Evolutionary conservation across 139 green algal genomes (phyloP).

Genomic region (Chlamydomonas applanata): DNA sequence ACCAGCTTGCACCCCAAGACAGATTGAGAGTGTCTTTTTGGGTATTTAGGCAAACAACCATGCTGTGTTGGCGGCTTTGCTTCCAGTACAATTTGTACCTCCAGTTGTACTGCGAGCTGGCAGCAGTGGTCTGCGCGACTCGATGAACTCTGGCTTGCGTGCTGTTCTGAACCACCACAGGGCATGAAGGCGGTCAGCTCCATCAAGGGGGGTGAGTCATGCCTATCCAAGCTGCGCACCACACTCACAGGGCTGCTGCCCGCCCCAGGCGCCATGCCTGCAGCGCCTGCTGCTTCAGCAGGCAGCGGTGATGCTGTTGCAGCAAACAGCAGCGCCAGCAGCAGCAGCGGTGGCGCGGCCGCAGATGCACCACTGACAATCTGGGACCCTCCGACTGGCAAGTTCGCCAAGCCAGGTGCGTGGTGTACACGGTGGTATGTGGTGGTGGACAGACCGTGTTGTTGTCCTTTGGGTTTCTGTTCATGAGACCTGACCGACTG

Average conservation of each 20-base stretch:
- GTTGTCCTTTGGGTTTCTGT: no score
- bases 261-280: background rate
- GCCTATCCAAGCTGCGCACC: background rate
- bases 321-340: slow-evolving; percentile 9
- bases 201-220: background rate
- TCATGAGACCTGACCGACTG: no score
- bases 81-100: background rate
- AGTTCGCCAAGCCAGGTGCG: slow-evolving; percentile 45
- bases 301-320: background rate
- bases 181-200: slow-evolving; percentile 50
- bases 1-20: no score
- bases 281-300: background rate
- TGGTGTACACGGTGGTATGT: no score
- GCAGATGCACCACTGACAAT: background rate
- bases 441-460: no score
- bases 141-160: background rate
- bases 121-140: background rate
- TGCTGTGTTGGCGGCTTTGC: background rate
- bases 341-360: slow-evolving; percentile 3
- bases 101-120: background rate
- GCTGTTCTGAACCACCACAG: background rate
- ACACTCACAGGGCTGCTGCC: background rate
- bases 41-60: background rate
- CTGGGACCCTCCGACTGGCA: slow-evolving; percentile 36
- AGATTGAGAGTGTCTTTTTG: no score